These are phyloP conservation scores for Sporopachydermia quercuum DNA, from an alignment of 805 yeast species.

Conservation along the genomic window DNA sequence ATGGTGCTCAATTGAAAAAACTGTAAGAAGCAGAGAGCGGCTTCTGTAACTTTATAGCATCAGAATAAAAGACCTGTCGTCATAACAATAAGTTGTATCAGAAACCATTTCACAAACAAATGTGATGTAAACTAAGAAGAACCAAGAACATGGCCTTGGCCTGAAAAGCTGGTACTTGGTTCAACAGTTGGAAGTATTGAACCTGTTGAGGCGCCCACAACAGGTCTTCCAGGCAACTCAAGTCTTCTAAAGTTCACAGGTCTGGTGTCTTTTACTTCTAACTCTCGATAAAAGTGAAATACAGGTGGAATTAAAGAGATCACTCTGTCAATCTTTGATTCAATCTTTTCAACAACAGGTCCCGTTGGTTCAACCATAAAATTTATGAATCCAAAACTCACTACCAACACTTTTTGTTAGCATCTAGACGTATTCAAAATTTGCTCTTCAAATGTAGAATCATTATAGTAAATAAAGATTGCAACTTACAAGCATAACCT, in stretches of 20 bases:
- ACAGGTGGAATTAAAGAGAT: slow-evolving; percentile 40
- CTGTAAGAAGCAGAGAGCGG: no score
- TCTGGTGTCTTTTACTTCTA: slow-evolving; percentile 35
- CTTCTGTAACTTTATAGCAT: no score
- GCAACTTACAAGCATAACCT: slow-evolving; percentile 32
- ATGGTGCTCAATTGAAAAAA: no score
- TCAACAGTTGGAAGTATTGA: not conserved
- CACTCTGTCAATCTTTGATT: slow-evolving; percentile 30
- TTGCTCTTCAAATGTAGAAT: not conserved
- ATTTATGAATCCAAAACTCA: slow-evolving; percentile 41
- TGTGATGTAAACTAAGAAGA: no score
- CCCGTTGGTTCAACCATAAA: slow-evolving; percentile 46
- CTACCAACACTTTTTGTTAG: slow-evolving; percentile 14
- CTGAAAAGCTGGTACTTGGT: not conserved
- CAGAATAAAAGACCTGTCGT: no score
- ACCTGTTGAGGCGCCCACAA: not conserved
- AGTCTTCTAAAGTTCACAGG: not conserved
- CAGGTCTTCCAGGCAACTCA: slow-evolving; percentile 1
- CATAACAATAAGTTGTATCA: no score
- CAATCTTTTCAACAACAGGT: slow-evolving; percentile 45
- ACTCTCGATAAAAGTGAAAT: slow-evolving; percentile 45
- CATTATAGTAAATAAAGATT: not conserved
- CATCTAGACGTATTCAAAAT: not conserved
- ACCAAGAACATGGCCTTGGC: not conserved
- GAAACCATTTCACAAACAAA: no score